Base-by-base conservation (phyloP, 2,329 filamentous ascomycete genomes). In the Cadophora sp. region DNA sequence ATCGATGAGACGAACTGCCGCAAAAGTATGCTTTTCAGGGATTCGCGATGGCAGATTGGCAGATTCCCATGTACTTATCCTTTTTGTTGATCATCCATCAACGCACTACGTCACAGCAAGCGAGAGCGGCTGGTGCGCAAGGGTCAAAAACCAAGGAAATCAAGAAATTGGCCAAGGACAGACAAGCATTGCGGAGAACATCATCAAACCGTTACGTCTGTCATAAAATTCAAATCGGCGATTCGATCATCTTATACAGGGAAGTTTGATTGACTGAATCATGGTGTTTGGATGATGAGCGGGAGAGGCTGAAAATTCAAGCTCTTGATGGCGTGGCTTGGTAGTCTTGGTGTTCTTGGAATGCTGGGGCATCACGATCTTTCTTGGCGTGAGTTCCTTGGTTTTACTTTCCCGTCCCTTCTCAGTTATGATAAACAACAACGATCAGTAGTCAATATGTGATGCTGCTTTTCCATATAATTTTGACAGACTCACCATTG, bases 81-180 rank as follows among this genome's bases (percentile, higher is more conserved):
- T 24, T 11, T 56, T 58, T 58, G 31, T 43, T 59, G 56, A 59
- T 59, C 56, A 5, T n/a, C 27, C 24, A 14, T 51, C 43, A 51
- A 24, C 43, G 43, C 43, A 19, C 60, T 62, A 62, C 60, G 60
- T 62, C 43, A 62, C 60, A 50, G 43, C 60, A 59, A 59, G 56
- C 56, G 55, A 58, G 51, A n/a, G 26, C 9, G 29, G 55, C 55
- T 22, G 6, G 29, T 24, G 56, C 34, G 31, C 55, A 40, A 7
- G 26, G 14, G 24, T 24, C 5, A 12, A 60, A 50, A 62, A 62
- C 29, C 59, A 62, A 50, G 59, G 59, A 62, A 62, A 27, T 27
- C 24, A 62, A 24, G 40, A 62, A 31, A 31, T 61, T 29, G 29
- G 55, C 55, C 55, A 59, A 59, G 56, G 51, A 34, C 19, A 40